Percentiles rank a stretch among this genome's conserved stretches.
These are phyloP conservation scores for Salvia splendens DNA, from an alignment of 257 asterid genomes.

Conservation along the genomic window DNA sequence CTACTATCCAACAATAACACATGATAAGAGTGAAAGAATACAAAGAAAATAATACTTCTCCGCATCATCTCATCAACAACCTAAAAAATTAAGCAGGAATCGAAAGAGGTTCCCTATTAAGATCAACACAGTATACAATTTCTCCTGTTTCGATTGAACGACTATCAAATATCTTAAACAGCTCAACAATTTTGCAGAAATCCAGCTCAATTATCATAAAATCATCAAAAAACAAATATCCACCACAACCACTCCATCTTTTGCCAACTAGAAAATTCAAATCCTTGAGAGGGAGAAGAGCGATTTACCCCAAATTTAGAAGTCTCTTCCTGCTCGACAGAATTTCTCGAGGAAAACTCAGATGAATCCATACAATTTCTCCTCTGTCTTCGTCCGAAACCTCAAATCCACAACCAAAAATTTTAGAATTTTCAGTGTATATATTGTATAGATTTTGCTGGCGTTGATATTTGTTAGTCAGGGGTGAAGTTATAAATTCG, in stretches of 20 bases:
- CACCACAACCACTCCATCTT: not conserved
- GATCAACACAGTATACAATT: not conserved
- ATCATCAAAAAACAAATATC: not conserved
- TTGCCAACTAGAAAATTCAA: not conserved
- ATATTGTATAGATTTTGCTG: not conserved
- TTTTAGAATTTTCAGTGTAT: not conserved
- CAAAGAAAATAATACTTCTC: too few species aligned
- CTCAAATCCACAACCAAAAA: slow-evolving; percentile 1
- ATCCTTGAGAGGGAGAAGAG: not conserved
- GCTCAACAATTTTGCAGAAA: not conserved
- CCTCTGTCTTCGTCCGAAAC: slow-evolving; percentile 2
- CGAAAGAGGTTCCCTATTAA: not conserved
- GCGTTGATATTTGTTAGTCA: not conserved
- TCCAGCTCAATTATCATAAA: not conserved
- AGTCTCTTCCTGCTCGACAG: slow-evolving; percentile 38
- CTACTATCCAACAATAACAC: too few species aligned
- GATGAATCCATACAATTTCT: slow-evolving; percentile 21
- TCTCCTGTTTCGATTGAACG: not conserved
- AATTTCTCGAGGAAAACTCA: slow-evolving; percentile 23
- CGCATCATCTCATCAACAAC: not conserved
- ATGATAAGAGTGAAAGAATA: too few species aligned
- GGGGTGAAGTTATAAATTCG: not conserved
- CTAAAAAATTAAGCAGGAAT: not conserved
- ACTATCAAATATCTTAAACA: not conserved
- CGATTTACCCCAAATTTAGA: slow-evolving; percentile 38